Evolutionary conservation across 2,329 filamentous ascomycete genomes (phyloP).

Genomic region (Aspergillus sergii): DNA sequence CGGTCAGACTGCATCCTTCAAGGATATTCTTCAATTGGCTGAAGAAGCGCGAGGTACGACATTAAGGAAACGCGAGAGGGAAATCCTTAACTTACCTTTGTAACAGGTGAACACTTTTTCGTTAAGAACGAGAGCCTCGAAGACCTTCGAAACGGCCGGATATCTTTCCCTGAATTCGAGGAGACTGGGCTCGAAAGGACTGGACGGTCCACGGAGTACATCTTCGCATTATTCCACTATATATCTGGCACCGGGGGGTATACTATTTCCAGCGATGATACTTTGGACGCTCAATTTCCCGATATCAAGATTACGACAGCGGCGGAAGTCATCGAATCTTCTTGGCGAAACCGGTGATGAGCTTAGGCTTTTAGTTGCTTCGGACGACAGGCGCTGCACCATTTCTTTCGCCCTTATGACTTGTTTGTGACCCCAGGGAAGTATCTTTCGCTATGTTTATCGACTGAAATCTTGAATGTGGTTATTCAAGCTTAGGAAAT

Average conservation of each 20-base stretch:
- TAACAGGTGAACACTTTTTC: neutral
- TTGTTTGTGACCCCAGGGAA: too few relatives aligned
- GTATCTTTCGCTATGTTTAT: too few relatives aligned
- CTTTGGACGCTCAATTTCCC: neutral
- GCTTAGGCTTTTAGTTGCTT: too few relatives aligned
- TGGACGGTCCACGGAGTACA: neutral
- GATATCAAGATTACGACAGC: slow-evolving; percentile 4
- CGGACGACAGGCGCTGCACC: too few relatives aligned
- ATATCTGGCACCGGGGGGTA: slow-evolving; percentile 3
- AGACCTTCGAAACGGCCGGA: neutral
- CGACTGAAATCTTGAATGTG: too few relatives aligned
- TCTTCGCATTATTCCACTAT: slow-evolving; percentile 6
- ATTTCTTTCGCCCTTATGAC: too few relatives aligned
- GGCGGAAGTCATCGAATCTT: slow-evolving; percentile 3
- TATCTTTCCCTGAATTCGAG: slow-evolving; percentile 7
- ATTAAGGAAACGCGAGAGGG: neutral
- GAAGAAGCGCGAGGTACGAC: neutral
- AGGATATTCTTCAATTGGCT: neutral
- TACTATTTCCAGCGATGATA: neutral
- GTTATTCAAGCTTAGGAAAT: too few relatives aligned
- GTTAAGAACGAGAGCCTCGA: neutral
- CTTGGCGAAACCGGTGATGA: neutral
- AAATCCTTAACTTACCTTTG: neutral
- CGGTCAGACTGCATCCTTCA: neutral
- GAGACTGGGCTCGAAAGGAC: slow-evolving; percentile 3